A percentile compares a stretch with the other conserved stretches of the same genome.
phyloP scores from a whole-genome alignment of 768 basidiomycete species.

The Gymnopilus junonius region DNA sequence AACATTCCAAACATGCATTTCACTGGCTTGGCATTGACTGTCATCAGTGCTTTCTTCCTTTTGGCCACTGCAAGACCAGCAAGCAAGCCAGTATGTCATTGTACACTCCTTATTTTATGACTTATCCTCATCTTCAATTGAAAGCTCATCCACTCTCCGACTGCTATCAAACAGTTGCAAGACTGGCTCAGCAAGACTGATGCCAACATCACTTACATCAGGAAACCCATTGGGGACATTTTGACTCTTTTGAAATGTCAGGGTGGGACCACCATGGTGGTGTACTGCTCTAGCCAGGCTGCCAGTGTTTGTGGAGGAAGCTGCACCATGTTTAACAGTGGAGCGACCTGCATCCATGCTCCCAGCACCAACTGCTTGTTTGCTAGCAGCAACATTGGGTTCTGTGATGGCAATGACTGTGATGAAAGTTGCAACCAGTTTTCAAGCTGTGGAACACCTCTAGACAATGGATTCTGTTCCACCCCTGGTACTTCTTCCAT shows the following conservation, averaged over 20 bases:
- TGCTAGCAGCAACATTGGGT: constrained; percentile 33
- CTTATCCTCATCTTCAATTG: neutral
- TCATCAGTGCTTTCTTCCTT: neutral
- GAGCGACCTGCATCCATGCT: constrained; percentile 27
- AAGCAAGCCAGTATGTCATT: neutral
- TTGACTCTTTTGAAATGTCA: neutral
- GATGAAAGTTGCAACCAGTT: constrained; percentile 25
- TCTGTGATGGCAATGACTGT: constrained; percentile 29
- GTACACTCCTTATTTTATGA: neutral
- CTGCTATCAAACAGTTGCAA: neutral
- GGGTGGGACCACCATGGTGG: constrained; percentile 26
- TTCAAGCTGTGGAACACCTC: constrained; percentile 28
- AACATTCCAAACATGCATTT: neutral
- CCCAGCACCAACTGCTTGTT: constrained; percentile 34
- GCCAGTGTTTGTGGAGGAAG: constrained; percentile 30
- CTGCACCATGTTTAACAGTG: constrained; percentile 36
- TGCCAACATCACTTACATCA: constrained; percentile 4
- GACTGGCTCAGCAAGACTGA: constrained; percentile 1
- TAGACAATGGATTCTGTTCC: constrained; percentile 32
- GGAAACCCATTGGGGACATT: neutral
- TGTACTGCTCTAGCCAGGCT: constrained; percentile 30
- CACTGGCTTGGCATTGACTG: neutral
- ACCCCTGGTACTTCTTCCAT: constrained; percentile 35
- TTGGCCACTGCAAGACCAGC: neutral
- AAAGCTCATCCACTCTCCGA: neutral